phyloP scores from a whole-genome alignment of 1,284 basidiomycete species.

The Stereum hirsutum region DNA sequence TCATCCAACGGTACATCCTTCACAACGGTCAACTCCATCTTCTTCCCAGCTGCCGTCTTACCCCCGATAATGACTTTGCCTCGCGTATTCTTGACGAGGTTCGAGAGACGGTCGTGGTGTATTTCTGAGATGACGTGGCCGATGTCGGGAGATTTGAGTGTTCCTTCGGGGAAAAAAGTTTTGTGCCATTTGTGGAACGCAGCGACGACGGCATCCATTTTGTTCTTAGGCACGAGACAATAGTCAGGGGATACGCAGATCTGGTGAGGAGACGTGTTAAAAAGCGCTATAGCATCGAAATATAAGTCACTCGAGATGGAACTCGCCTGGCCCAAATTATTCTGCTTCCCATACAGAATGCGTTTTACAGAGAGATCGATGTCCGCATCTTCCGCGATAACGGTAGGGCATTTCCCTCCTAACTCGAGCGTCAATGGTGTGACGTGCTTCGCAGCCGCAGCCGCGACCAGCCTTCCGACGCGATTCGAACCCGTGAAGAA shows the following conservation, averaged over 20 bases:
- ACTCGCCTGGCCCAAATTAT: slow-evolving; percentile 29
- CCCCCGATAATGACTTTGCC: slow-evolving; percentile 37
- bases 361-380: slow-evolving; percentile 20
- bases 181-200: slow-evolving; percentile 24
- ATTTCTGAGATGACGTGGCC: slow-evolving; percentile 28
- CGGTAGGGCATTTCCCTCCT: slow-evolving; percentile 46
- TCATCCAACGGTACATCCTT: slow-evolving; percentile 28
- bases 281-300: neutral
- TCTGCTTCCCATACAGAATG: slow-evolving; percentile 38
- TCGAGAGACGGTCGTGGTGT: slow-evolving; percentile 30
- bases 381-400: slow-evolving; percentile 30
- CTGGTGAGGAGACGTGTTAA: slow-evolving; percentile 2
- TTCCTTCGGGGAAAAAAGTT: slow-evolving; percentile 20
- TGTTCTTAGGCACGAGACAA: slow-evolving; percentile 29
- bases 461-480: slow-evolving; percentile 51
- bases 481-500: slow-evolving; percentile 40
- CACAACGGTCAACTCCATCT: slow-evolving; percentile 22
- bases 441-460: slow-evolving; percentile 54
- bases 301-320: slow-evolving; percentile 3
- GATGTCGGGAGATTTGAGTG: slow-evolving; percentile 19
- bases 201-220: slow-evolving; percentile 29
- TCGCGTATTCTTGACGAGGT: slow-evolving; percentile 28
- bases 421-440: slow-evolving; percentile 57
- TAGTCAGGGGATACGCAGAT: slow-evolving; percentile 44
- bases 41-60: slow-evolving; percentile 24